Evolutionary conservation across 1,139 yeast species (phyloP).

Genomic region (Zygoascus meyerae): DNA sequence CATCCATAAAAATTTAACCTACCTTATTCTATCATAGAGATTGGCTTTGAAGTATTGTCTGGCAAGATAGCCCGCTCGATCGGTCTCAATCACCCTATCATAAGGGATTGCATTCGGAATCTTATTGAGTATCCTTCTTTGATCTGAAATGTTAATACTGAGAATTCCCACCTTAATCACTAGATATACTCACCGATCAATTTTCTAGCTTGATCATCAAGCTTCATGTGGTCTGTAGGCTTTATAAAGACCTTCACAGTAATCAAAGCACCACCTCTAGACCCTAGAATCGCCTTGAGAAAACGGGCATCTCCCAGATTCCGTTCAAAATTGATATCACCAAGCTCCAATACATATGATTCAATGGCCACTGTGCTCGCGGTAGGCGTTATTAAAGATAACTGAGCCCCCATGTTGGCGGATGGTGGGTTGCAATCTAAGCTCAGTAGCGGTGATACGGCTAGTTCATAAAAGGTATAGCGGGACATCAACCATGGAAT

Average conservation of each 20-base stretch:
- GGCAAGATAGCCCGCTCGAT: constrained; percentile 83
- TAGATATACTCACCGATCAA: constrained; percentile 20
- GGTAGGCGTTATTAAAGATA: constrained; percentile 72
- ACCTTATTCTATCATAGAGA: constrained; percentile 71
- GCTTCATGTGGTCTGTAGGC: constrained; percentile 46
- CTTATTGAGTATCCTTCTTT: constrained; percentile 10
- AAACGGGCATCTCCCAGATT: constrained; percentile 72
- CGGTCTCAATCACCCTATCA: constrained; percentile 73
- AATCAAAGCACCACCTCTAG: constrained; percentile 55
- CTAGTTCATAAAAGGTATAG: too few species aligned
- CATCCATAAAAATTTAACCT: constrained; percentile 10
- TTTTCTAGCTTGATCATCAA: constrained; percentile 25
- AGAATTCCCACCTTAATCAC: too few species aligned
- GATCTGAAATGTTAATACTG: constrained; percentile 9
- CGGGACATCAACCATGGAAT: too few species aligned
- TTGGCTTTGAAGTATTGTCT: constrained; percentile 76
- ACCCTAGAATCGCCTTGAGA: constrained; percentile 76
- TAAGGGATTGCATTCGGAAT: constrained; percentile 60
- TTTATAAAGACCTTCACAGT: constrained; percentile 79
- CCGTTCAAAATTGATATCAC: constrained; percentile 66
- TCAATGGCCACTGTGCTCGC: constrained; percentile 90
- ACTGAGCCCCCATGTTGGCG: constrained; percentile 69
- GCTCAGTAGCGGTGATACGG: background rate
- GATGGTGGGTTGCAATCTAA: constrained; percentile 1
- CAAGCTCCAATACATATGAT: constrained; percentile 77